A percentile compares a stretch with the other conserved stretches of the same genome.
Evolutionary conservation across 192 early-diverging fungal genomes (phyloP).

Genomic region (Dissophora ornata): DNA sequence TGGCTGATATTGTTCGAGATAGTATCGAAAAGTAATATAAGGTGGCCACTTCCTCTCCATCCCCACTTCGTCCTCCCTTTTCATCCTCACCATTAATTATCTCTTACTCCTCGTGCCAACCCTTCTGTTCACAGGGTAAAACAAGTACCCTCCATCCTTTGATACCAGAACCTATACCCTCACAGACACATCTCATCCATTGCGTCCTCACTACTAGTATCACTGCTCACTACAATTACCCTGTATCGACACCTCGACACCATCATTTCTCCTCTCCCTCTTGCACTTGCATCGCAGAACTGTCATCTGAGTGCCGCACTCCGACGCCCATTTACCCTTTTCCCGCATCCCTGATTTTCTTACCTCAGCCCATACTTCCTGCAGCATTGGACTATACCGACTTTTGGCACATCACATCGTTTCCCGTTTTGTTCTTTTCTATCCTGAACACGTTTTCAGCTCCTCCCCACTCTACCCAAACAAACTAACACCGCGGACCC

Average conservation of each 20-base stretch:
- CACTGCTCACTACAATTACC: too few species aligned
- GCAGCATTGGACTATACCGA: too few species aligned
- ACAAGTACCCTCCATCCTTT: neutral
- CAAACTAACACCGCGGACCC: neutral
- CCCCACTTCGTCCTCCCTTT: neutral
- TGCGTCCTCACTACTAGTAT: too few species aligned
- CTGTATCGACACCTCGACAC: too few species aligned
- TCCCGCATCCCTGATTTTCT: neutral
- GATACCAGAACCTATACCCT: too few species aligned
- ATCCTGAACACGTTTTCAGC: neutral
- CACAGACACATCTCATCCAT: too few species aligned
- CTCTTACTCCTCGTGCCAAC: too few species aligned
- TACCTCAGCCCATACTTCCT: neutral
- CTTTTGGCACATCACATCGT: neutral
- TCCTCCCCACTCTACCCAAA: neutral
- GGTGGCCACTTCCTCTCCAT: neutral
- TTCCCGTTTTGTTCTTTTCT: neutral
- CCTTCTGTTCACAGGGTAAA: too few species aligned
- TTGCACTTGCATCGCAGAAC: neutral
- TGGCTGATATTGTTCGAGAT: conserved; percentile 4
- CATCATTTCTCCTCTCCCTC: neutral
- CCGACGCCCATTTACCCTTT: neutral
- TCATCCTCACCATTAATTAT: too few species aligned
- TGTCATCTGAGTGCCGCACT: too few species aligned
- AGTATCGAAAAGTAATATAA: conserved; percentile 17